These are phyloP conservation scores for Corymbia citriodora DNA, from an alignment of 441 rosid genomes.

Conservation along the genomic window DNA sequence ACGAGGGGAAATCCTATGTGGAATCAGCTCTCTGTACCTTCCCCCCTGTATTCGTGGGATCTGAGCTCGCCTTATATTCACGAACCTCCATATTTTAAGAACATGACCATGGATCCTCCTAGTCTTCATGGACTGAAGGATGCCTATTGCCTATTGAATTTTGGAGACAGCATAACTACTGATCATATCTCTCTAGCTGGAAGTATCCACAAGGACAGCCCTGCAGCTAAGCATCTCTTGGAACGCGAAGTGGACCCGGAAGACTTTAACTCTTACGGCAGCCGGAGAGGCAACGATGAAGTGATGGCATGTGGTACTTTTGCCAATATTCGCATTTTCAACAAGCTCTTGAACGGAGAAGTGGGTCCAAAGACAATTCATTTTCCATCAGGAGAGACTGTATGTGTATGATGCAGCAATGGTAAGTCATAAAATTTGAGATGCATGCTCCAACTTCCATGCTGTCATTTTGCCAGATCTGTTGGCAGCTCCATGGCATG, in stretches of 20 bases:
- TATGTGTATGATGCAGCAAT: slow-evolving; percentile 55
- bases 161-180: slow-evolving; percentile 60
- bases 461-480: background rate
- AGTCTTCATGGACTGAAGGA: slow-evolving; percentile 56
- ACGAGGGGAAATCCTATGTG: slow-evolving; percentile 54
- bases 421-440: slow-evolving; percentile 21
- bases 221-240: background rate
- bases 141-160: slow-evolving; percentile 42
- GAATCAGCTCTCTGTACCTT: slow-evolving; percentile 45
- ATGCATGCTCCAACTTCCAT: background rate
- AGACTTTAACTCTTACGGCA: slow-evolving; percentile 2
- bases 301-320: slow-evolving; percentile 1
- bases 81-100: slow-evolving; percentile 57
- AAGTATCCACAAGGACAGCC: slow-evolving; percentile 38
- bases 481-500: background rate
- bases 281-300: background rate
- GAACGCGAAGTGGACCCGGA: background rate
- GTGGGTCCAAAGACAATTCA: slow-evolving; percentile 60
- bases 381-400: slow-evolving; percentile 52
- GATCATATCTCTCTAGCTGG: slow-evolving; percentile 74
- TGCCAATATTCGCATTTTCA: background rate
- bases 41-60: slow-evolving; percentile 46
- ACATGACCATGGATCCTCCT: slow-evolving; percentile 47
- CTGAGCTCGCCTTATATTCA: slow-evolving; percentile 53
- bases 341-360: slow-evolving; percentile 32